Evolutionary conservation across 2,329 filamentous ascomycete species (phyloP), one percentile per base, ranked within the genome.

Genomic region (Fusarium sacchari): DNA sequence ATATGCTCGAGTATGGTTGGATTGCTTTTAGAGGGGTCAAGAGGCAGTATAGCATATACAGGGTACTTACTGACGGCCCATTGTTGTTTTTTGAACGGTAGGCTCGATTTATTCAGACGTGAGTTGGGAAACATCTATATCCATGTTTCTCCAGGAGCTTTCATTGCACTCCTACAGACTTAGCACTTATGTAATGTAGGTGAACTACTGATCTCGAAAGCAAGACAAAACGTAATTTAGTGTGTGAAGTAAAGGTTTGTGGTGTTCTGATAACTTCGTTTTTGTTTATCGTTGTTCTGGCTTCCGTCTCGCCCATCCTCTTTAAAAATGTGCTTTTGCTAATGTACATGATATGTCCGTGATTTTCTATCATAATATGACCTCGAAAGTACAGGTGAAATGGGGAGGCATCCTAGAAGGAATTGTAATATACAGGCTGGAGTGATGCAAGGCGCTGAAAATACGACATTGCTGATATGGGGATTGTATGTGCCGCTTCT

Each of bases 41-140:
- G 49, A 71, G 61, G 58, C 53, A 67, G 61, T 60, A 71, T 71
- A 60, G 67, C 71, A 74, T 74, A 73, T 74, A 73, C 67, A 74
- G 46, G 71, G 60, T 53, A 72, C 68, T 63, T 49, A 64, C 59
- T 69, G 52, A 50, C 47, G 47, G 22, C 34, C 50, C 53, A 49
- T 47, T 50, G 10, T 59, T 66, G 20, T 42, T 62, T 43, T 52
- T 63, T 52, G 32, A 39, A n/a, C 22, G 36, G 56, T 28, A 44
- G 39, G 43, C 52, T 24, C 40, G 39, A 37, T 34, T 26, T 64
- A 49, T 47, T 55, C 24, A 26, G 22, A 40, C 43, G 60, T 72
- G 59, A 73, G 32, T 57, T 32, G 15, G 39, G 43, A 28, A 34
- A 28, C 26, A 43, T 50, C 55, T 28, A 36, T 22, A 28, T 37